Base-by-base conservation (phyloP, 768 basidiomycete genomes). In the Mycena sanguinolenta region DNA sequence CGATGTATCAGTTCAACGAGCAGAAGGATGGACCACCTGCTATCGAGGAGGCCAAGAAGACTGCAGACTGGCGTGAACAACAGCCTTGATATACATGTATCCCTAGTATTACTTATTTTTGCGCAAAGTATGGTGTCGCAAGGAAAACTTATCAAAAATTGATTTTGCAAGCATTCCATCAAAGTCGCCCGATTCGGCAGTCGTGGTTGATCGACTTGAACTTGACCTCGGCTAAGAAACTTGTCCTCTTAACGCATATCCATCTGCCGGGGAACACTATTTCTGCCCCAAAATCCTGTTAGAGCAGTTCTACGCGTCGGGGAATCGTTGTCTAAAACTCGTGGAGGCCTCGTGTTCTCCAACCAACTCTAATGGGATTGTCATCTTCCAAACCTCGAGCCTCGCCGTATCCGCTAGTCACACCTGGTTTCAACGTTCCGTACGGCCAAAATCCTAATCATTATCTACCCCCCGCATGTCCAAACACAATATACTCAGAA, bases 1-100 rank as follows among this genome's bases (percentile, higher is more conserved):
- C 89, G 10, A 83, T 92, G 72, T 93, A 88, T 77, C 79, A 80
- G 46, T 91, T 91, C 75, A 79, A 89, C 67, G 89, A 88, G 72
- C 76, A 77, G 16, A 85, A 75, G 70, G 88, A 90, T 73, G 86
- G 88, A 10, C 75, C 77, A 42, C 74, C 75, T 32, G 88, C 85
- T 7, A 62, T 86, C 16, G 82, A 86, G 64, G 79, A 84, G 58
- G 79, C 77, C n/a, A 73, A 34, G 39, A 68, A 58, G 60, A n/a
- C 39, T 13, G 4, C 34, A n/a, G 63, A 52, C 21, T 21, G 34
- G 36, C 30, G 30, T 23, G 50, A 62, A 23, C 62, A 44, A 21
- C 38, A 42, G 10, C 39, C 58, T 44, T 59, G 39, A 59, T 25
- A n/a, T n/a, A 46, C n/a, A 9, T 46, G 39, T 39, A 39, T 39